These are phyloP conservation scores for Penicillium argentinense DNA, from an alignment of 495 filamentous ascomycete genomes.

Conservation along the genomic window DNA sequence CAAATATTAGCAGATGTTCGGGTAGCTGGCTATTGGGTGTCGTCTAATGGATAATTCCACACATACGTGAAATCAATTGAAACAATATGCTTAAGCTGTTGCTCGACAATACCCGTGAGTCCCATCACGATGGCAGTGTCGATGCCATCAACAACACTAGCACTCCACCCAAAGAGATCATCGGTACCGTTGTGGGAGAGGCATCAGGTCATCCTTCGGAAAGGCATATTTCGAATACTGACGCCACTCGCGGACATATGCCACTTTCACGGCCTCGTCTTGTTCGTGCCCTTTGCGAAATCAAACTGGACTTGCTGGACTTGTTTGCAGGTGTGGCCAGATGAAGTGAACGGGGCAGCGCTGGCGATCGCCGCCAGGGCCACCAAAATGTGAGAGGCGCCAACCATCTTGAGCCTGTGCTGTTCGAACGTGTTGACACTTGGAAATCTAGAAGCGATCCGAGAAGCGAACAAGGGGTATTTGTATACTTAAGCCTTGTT, in stretches of 20 bases:
- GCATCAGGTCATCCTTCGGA: conserved; percentile 17
- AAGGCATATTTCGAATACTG: conserved; percentile 22
- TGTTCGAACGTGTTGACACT: background rate
- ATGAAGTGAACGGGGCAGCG: conserved; percentile 1
- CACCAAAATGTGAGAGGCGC: conserved; percentile 10
- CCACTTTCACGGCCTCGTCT: conserved; percentile 21
- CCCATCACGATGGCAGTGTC: conserved; percentile 26
- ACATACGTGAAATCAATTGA: conserved; percentile 23
- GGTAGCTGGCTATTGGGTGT: no score
- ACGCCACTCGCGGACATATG: conserved; percentile 22
- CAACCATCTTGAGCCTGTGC: conserved; percentile 7
- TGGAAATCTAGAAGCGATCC: no score
- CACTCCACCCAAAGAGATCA: conserved; percentile 26
- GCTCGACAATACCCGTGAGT: conserved; percentile 22
- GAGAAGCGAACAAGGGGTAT: background rate
- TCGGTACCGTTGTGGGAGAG: conserved; percentile 17
- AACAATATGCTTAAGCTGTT: conserved; percentile 21
- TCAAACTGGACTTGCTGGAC: conserved; percentile 23
- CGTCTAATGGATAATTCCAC: background rate
- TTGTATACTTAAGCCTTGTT: conserved; percentile 19
- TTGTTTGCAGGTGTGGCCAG: conserved; percentile 11
- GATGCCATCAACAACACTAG: conserved; percentile 22
- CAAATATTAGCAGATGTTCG: background rate
- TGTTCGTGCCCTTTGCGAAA: conserved; percentile 21
- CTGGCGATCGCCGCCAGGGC: conserved; percentile 5